Conservation (phyloP, 2,329 filamentous ascomycete species). For the Lasiodiplodia gonubiensis region DNA sequence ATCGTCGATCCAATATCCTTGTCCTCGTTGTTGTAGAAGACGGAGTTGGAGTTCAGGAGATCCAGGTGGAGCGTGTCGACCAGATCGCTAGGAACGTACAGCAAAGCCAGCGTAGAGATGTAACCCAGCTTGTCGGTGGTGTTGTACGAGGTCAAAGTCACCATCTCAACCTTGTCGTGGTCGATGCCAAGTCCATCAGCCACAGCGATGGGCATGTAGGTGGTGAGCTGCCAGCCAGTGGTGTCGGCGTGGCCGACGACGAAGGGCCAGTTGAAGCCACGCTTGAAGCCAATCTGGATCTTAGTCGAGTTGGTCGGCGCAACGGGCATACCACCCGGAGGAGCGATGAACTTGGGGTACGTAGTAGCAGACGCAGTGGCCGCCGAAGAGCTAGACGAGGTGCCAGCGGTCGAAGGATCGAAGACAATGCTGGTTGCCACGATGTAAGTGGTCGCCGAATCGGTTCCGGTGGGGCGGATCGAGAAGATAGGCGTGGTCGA, state of each 20-base stretch:
- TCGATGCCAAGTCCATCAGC: constrained; percentile 64
- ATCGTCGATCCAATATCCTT: constrained; percentile 56
- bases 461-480: constrained; percentile 54
- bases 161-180: constrained; percentile 65
- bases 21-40: constrained; percentile 73
- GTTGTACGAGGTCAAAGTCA: constrained; percentile 76
- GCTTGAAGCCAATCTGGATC: constrained; percentile 85
- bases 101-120: constrained; percentile 75
- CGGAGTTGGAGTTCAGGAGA: constrained; percentile 73
- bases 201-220: constrained; percentile 74
- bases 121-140: constrained; percentile 72
- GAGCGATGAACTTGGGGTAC: constrained; percentile 68
- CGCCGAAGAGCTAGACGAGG: constrained; percentile 49
- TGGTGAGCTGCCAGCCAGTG: constrained; percentile 82
- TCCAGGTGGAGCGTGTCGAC: constrained; percentile 67
- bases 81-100: constrained; percentile 53
- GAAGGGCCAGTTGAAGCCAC: constrained; percentile 81
- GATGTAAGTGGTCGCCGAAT: constrained; percentile 54
- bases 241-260: constrained; percentile 71
- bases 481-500: constrained; percentile 45
- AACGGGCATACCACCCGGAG: constrained; percentile 63
- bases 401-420: constrained; percentile 55
- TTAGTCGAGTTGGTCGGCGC: constrained; percentile 69
- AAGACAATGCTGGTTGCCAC: constrained; percentile 68
- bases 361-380: constrained; percentile 17